Evolutionary conservation across 1,139 yeast genomes (phyloP), one percentile per base, ranked within the genome.

Genomic region (Suhomyces kunorum): DNA sequence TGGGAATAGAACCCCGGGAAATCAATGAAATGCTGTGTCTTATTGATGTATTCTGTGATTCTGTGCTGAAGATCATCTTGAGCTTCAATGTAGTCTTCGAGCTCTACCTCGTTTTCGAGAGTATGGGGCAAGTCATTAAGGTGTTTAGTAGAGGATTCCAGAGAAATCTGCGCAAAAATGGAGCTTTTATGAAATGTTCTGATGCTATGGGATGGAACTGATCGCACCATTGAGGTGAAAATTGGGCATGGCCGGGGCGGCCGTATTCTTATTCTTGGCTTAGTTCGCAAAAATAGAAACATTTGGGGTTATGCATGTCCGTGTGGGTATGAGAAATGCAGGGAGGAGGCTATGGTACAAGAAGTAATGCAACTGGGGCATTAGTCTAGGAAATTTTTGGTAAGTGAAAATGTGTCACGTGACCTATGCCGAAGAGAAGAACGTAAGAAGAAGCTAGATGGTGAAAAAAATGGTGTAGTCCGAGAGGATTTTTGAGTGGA

Each of bases 241-340:
- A 17, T n/a, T 29, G 27, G 20, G 15, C 25, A 8, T 17, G 28
- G 7, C 8, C 16, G 9, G 11, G 16, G 13, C 11, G 28, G 17
- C 39, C 46, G 38, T 43, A 46, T 44, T 32, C 39, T 40, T 18
- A 38, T 47, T 24, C 31, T 40, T 9, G 38, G 43, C 28, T 40
- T 39, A 24, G 44, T 42, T 45, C 35, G 29, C 24, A 34, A 32
- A 16, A 33, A 9, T 29, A 29, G 24, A 9, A 24, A 29, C 32
- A 29, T 29, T 14, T 18, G 22, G 13, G 14, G 22, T 15, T n/a
- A 19, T 14, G 5, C 36, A 33, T 33, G 15, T 17, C 30, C 13
- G 36, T 8, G 24, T 18, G 15, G 18, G n/a, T 19, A 20, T 19
- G 12, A 12, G 9, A 18, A 8, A 1, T n/a, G n/a, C n/a, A n/a